These are phyloP conservation scores for Cladosporium sp. DNA, from an alignment of 2,329 filamentous ascomycete genomes.

Conservation along the genomic window DNA sequence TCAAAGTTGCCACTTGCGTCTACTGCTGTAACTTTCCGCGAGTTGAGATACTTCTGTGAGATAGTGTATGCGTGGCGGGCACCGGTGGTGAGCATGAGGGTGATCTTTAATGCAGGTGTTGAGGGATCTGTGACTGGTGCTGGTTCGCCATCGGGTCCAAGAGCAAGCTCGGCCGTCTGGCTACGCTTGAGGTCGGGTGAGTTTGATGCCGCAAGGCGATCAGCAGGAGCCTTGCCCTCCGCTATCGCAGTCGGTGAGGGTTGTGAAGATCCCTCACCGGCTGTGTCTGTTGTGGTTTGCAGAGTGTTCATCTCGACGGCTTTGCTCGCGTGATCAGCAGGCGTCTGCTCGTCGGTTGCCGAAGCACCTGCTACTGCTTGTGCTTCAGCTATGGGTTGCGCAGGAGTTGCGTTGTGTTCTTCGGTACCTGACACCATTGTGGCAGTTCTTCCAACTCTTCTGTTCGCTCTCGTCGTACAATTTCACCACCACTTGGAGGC, in stretches of 20 bases:
- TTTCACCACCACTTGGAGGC: background rate
- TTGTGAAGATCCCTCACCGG: background rate
- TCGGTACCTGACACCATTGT: slow-evolving; percentile 2
- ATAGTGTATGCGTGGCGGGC: slow-evolving; percentile 86
- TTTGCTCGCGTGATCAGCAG: background rate
- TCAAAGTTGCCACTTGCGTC: slow-evolving; percentile 60
- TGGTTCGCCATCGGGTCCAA: slow-evolving; percentile 11
- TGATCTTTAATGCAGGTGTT: slow-evolving; percentile 61
- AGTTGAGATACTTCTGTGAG: slow-evolving; percentile 77
- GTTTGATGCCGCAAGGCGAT: background rate
- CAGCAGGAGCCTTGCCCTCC: background rate
- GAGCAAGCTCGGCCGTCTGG: slow-evolving; percentile 12
- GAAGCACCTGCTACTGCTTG: slow-evolving; percentile 6
- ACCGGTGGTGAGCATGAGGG: slow-evolving; percentile 70
- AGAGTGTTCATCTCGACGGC: slow-evolving; percentile 9
- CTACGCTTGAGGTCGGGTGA: slow-evolving; percentile 9
- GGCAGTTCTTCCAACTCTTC: background rate
- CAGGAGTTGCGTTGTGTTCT: background rate
- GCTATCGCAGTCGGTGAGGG: background rate
- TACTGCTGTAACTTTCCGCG: slow-evolving; percentile 74
- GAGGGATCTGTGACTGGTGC: slow-evolving; percentile 7
- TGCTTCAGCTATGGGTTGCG: background rate
- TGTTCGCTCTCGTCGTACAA: background rate
- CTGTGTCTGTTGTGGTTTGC: background rate
- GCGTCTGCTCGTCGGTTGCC: slow-evolving; percentile 1